phyloP scores from a whole-genome alignment of 192 early-diverging fungal species.

The Rhizophagus sp. region DNA sequence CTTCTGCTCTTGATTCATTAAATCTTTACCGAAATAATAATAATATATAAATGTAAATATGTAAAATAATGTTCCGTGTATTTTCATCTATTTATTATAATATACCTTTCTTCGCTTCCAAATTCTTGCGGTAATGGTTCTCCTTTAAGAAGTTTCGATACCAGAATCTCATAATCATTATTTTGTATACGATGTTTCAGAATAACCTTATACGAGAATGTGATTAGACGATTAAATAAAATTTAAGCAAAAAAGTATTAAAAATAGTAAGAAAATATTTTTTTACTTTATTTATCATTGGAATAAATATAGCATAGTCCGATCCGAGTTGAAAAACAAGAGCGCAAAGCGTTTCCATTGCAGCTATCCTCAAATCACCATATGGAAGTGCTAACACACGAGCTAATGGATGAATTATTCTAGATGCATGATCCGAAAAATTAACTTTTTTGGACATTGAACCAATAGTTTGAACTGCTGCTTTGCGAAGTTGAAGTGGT shows the following conservation, averaged over 20 bases:
- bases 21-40: background rate
- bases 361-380: slow-evolving; percentile 56
- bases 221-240: background rate
- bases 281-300: slow-evolving; percentile 77
- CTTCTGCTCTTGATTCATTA: slow-evolving; percentile 46
- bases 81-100: background rate
- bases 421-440: slow-evolving; percentile 81
- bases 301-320: slow-evolving; percentile 87
- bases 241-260: no score
- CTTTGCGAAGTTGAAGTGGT: slow-evolving; percentile 58
- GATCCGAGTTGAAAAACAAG: slow-evolving; percentile 81
- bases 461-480: slow-evolving; percentile 71
- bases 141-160: slow-evolving; percentile 70
- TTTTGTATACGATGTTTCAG: slow-evolving; percentile 65
- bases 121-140: slow-evolving; percentile 69
- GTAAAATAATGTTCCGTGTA: no score
- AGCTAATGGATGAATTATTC: slow-evolving; percentile 84
- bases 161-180: slow-evolving; percentile 72
- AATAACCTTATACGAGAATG: slow-evolving; percentile 41
- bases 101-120: slow-evolving; percentile 7
- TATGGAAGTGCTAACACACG: slow-evolving; percentile 63
- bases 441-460: slow-evolving; percentile 76
- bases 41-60: background rate
- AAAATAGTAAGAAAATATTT: no score
- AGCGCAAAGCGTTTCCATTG: slow-evolving; percentile 82